Conservation (phyloP, 495 filamentous ascomycete genomes). For the Tuber umbilicatum region DNA sequence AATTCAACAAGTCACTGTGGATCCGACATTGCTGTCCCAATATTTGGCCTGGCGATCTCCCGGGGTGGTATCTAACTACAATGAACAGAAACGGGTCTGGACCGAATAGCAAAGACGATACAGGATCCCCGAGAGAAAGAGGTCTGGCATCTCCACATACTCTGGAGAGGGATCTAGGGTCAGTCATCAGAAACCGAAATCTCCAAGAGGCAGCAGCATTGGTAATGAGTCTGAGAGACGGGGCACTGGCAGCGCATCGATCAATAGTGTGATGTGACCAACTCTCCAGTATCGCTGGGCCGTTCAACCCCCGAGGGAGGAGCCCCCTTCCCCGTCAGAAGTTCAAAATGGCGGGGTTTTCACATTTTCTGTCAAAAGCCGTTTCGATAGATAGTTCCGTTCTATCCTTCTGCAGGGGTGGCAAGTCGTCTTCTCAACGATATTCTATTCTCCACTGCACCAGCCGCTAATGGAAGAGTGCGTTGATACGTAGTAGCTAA, state of each 20-base stretch:
- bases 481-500: neutral
- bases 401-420: neutral
- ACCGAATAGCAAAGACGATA: constrained; percentile 22
- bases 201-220: neutral
- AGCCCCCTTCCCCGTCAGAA: neutral
- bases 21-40: constrained; percentile 22
- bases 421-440: neutral
- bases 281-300: too few species aligned
- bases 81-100: constrained; percentile 22
- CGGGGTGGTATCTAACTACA: constrained; percentile 23
- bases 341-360: neutral
- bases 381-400: neutral
- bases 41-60: constrained; percentile 24
- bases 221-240: neutral
- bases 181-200: neutral
- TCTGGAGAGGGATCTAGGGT: constrained; percentile 14
- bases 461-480: neutral
- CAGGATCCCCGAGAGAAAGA: constrained; percentile 21
- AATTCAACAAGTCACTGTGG: neutral
- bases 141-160: constrained; percentile 15
- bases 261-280: neutral
- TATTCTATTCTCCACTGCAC: neutral
- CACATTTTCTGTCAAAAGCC: neutral
- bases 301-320: neutral
- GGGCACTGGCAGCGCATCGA: neutral